Evolutionary conservation across 75 land plant genomes (phyloP), one percentile per base, ranked within the genome.

Genomic region (Cunninghamia lanceolata): DNA sequence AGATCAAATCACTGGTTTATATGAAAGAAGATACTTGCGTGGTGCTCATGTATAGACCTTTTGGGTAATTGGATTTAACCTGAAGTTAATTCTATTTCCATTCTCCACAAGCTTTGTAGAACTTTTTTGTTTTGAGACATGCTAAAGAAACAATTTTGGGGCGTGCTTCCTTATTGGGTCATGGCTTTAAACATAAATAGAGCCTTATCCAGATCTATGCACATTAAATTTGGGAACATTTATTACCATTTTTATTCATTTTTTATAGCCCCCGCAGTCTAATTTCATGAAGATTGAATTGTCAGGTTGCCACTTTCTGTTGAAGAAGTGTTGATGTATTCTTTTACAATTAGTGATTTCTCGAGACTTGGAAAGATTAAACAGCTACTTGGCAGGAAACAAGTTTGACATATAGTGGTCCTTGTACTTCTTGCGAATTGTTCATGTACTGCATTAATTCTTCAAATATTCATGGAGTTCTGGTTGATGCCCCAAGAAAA

Each of bases 1-100:
- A 32, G 99, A 98, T 88, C 99, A 98, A 88, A 82, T 98, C 1
- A 96, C 88, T 39, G 99, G 99, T 25, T 87, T 94, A 0, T 98
- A 98, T 88, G 99, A 98, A 87, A 95, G 96, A 87, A 91, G 91
- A 85, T 90, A 93, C 83, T 17, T 96, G 79, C 89, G 52, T 1
- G 82, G 80, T 76, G 89, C 87, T 74, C 87, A 52, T 52, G 84
- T 52, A 36, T 83, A 83, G 40, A 16, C 16, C 9, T 83, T 83
- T 83, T 83, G 46, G 19, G 25, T 42, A 9, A 40, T 80, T 16
- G 36, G 75, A 73, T 73, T 73, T 34, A 14, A 73, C 14, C 36
- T 34, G 38, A 73, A 34, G 36, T 32, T 73, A 73, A 73, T 73
- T 34, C 36, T 11, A 32, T 25, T 73, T 32, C 36, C 34, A 34